Base-by-base conservation (phyloP, 495 filamentous ascomycete genomes). In the Penicillium soppii region DNA sequence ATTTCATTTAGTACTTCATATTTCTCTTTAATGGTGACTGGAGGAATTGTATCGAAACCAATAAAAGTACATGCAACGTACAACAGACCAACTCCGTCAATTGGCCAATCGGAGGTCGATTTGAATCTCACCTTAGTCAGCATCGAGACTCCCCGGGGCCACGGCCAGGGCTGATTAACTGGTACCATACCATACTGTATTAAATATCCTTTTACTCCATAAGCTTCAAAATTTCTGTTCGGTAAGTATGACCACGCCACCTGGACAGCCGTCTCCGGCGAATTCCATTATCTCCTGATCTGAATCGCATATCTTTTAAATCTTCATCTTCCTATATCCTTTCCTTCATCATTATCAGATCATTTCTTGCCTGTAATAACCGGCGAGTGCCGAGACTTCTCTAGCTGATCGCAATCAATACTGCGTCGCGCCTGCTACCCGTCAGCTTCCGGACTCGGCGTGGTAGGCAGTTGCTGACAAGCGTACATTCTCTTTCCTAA, bases 391-490 rank as follows among this genome's bases (percentile, higher is more conserved):
- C 25, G 30, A 35, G 20, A 46, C 19, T 1, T 36, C 7, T 30
- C 30, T 36, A n/a, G 12, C 13, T 19, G 32, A 25, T 30, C 9
- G 26, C 12, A 26, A 25, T 19, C 10, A 26, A 47, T 35, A 13
- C 53, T 40, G 9, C 12, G 48, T 52, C 43, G 56, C 43, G 32
- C 56, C 33, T 56, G 42, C 52, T 53, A 45, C 54, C 52, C 36
- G 29, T 47, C 51, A 50, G 56, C 46, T 26, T 40, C 46, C 52
- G 57, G 58, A 40, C 20, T 52, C 54, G 52, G 47, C 48, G 30
- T 29, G 43, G 29, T 26, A 35, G 42, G 42, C 23, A 30, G 46
- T 54, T 50, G 40, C n/a, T n/a, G n/a, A n/a, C 46, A 27, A 25
- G 29, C 48, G 16, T 44, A 19, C 26, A 44, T 33, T 43, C 44